Percentiles rank a stretch among this genome's conserved stretches.
These are phyloP conservation scores for Glebionis coronaria DNA, from an alignment of 129 eudicot genomes.

Conservation along the genomic window DNA sequence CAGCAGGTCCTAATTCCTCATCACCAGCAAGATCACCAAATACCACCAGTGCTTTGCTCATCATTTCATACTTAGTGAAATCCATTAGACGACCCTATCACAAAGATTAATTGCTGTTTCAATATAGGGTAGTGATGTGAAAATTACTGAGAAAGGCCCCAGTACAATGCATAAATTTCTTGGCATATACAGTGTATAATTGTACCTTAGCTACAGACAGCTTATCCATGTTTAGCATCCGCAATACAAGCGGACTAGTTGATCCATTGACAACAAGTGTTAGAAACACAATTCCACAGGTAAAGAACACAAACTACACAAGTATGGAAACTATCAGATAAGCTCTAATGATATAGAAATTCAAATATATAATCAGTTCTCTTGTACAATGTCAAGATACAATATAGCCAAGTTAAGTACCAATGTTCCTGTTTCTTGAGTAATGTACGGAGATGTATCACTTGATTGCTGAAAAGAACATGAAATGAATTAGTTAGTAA, in stretches of 20 bases:
- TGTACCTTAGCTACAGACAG: slow-evolving; percentile 73
- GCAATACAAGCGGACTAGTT: slow-evolving; percentile 77
- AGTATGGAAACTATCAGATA: not conserved
- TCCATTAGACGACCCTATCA: slow-evolving; percentile 75
- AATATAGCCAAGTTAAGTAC: slow-evolving; percentile 36
- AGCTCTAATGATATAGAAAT: not conserved
- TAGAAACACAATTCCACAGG: slow-evolving; percentile 85
- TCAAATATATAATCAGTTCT: too few species aligned
- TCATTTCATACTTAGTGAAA: slow-evolving; percentile 87
- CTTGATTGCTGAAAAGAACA: slow-evolving; percentile 68
- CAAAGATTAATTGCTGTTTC: not conserved
- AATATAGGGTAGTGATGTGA: not conserved
- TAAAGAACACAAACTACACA: slow-evolving; percentile 91
- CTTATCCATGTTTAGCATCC: slow-evolving; percentile 60
- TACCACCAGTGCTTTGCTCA: slow-evolving; percentile 79
- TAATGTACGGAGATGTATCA: slow-evolving; percentile 49
- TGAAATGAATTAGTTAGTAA: slow-evolving; percentile 11
- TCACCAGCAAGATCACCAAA: slow-evolving; percentile 90
- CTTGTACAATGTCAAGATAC: not conserved
- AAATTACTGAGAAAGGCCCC: slow-evolving; percentile 1
- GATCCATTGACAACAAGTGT: slow-evolving; percentile 91
- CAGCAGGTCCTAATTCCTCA: slow-evolving; percentile 90
- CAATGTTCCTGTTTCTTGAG: slow-evolving; percentile 68
- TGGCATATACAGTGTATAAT: not conserved
- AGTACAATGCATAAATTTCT: not conserved